These are phyloP conservation scores for Fusarium chuoi DNA, from an alignment of 2,329 filamentous ascomycete genomes.

Conservation along the genomic window DNA sequence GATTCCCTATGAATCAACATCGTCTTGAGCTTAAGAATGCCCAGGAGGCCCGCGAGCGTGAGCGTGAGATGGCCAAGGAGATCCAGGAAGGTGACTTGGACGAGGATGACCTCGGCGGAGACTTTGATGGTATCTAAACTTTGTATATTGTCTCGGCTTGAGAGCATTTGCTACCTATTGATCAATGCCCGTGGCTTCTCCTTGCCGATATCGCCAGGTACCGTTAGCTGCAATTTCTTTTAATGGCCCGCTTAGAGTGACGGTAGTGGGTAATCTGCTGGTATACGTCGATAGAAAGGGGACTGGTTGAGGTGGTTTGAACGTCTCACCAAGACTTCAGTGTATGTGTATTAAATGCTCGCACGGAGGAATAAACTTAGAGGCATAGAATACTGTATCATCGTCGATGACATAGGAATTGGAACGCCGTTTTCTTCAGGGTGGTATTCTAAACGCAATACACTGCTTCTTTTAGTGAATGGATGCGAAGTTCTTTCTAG, in stretches of 20 bases:
- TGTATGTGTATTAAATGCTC: slow-evolving; percentile 45
- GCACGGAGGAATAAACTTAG: slow-evolving; percentile 20
- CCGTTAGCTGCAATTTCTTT: slow-evolving; percentile 34
- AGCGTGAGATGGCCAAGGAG: slow-evolving; percentile 97
- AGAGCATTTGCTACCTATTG: slow-evolving; percentile 12
- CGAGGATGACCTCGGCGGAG: slow-evolving; percentile 93
- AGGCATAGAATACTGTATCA: slow-evolving; percentile 14
- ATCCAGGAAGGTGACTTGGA: slow-evolving; percentile 98
- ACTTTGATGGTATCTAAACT: slow-evolving; percentile 92
- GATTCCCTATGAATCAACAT: slow-evolving; percentile 99
- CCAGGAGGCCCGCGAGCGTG: slow-evolving; percentile 95
- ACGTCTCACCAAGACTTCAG: slow-evolving; percentile 22
- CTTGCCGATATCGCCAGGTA: slow-evolving; percentile 13
- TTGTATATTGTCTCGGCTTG: slow-evolving; percentile 21
- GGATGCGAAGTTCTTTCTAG: too few species aligned
- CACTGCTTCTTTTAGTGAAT: neutral
- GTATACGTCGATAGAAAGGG: slow-evolving; percentile 31
- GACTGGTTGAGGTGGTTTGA: slow-evolving; percentile 6
- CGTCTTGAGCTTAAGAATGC: slow-evolving; percentile 96
- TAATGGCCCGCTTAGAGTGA: slow-evolving; percentile 27
- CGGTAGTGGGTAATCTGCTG: slow-evolving; percentile 24
- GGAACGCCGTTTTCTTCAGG: neutral
- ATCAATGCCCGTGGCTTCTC: slow-evolving; percentile 11
- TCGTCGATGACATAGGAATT: neutral
- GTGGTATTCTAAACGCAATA: neutral